These are phyloP conservation scores for Priceomyces medius DNA, from an alignment of 805 yeast species.

Conservation along the genomic window DNA sequence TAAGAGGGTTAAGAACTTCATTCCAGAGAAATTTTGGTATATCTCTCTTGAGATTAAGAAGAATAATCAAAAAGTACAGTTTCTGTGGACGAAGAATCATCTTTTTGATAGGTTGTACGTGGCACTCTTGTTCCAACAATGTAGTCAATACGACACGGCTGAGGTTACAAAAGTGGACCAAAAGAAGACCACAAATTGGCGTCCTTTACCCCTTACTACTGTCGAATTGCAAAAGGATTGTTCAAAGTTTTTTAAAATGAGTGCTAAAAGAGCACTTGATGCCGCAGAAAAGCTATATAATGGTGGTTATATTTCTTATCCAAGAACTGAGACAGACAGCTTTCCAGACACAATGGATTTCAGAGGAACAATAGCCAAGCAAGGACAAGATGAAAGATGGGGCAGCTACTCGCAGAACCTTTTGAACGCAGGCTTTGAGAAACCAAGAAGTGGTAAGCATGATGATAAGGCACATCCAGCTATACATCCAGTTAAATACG, in stretches of 20 bases:
- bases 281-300: slow-evolving; percentile 85
- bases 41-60: slow-evolving; percentile 54
- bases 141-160: slow-evolving; percentile 54
- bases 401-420: slow-evolving; percentile 61
- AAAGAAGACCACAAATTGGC: slow-evolving; percentile 69
- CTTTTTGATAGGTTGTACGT: slow-evolving; percentile 73
- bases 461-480: slow-evolving; percentile 99
- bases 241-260: slow-evolving; percentile 65
- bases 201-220: slow-evolving; percentile 91
- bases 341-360: slow-evolving; percentile 81
- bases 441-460: slow-evolving; percentile 77
- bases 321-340: slow-evolving; percentile 94
- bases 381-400: slow-evolving; percentile 59
- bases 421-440: slow-evolving; percentile 44
- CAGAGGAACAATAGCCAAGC: slow-evolving; percentile 57
- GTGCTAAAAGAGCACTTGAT: slow-evolving; percentile 74
- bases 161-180: slow-evolving; percentile 49
- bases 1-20: slow-evolving; percentile 67
- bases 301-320: slow-evolving; percentile 85
- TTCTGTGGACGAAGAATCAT: slow-evolving; percentile 72
- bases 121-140: slow-evolving; percentile 62
- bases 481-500: slow-evolving; percentile 77
- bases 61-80: slow-evolving; percentile 37
- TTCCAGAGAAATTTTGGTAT: slow-evolving; percentile 79
- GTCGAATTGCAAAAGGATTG: slow-evolving; percentile 91